Base-by-base conservation (phyloP, 2,329 filamentous ascomycete genomes). In the Raffaelea albimanens region DNA sequence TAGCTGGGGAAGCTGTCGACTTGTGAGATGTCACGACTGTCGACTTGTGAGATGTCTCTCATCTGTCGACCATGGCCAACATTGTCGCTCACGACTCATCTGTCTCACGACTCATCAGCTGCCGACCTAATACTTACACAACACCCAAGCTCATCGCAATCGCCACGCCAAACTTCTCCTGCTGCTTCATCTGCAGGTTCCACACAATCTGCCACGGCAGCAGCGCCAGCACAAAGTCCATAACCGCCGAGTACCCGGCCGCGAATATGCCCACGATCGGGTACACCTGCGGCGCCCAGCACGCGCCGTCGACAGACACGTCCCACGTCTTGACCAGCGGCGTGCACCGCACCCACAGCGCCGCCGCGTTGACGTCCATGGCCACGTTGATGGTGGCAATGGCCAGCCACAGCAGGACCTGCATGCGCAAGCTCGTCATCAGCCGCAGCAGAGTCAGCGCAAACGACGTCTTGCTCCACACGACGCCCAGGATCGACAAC, bases 381-480 rank as follows among this genome's bases (percentile, higher is more conserved):
- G 56, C 47, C 3, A 61, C n/a, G 48, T 65, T 64, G 44, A 64
- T 55, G 10, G 57, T 58, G 4, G 59, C 34, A 29, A 65, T 59
- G 19, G 60, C 55, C 25, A 59, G 55, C 63, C 63, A 65, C 20
- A 64, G 33, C 16, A 48, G 43, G 14, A 39, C 29, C 20, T 33
- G 44, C 49, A 51, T 44, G 39, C 49, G 38, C 13, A 57, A 54
- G 16, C 51, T 50, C 16, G 59, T 56, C 31, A 47, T 36, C 29
- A 64, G 56, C 5, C 63, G 60, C 21, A 66, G 57, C 44, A 66
- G 53, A 4, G 62, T 64, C 5, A 65, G 47, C 7, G 60, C 63
- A 46, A 67, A 65, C 0, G 64, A 65, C 2, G 63, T 66, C 53
- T 67, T 67, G 50, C 53, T 56, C 36, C 48, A 52, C 36, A 38